Evolutionary conservation across 2,329 filamentous ascomycete species (phyloP).

Genomic region (Zalaria sp.): DNA sequence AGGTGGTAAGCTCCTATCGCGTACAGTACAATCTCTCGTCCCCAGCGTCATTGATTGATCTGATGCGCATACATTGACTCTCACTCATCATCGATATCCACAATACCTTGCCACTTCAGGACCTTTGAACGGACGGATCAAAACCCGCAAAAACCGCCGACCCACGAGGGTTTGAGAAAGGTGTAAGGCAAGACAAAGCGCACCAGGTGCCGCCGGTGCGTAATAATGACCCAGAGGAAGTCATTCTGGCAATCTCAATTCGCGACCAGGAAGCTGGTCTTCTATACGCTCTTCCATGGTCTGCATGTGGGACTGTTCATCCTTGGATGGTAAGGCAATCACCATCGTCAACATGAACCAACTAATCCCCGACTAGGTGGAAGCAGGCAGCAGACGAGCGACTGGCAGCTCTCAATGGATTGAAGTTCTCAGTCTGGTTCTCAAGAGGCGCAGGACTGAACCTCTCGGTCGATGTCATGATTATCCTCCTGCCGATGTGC

Average conservation of each 20-base stretch:
- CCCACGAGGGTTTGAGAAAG: too few relatives aligned
- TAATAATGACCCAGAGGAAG: slow-evolving; percentile 8
- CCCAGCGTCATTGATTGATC: too few relatives aligned
- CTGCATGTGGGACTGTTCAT: slow-evolving; percentile 22
- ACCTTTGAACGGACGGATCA: too few relatives aligned
- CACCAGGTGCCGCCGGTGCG: too few relatives aligned
- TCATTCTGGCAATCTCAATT: slow-evolving; percentile 21
- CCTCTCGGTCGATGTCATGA: slow-evolving; percentile 66
- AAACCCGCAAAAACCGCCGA: too few relatives aligned
- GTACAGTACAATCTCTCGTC: too few relatives aligned
- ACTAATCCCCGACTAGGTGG: slow-evolving; percentile 41
- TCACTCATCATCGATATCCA: too few relatives aligned
- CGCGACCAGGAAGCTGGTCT: slow-evolving; percentile 18
- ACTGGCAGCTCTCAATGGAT: slow-evolving; percentile 63
- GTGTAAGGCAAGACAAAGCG: too few relatives aligned
- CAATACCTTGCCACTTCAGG: too few relatives aligned
- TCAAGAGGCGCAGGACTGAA: slow-evolving; percentile 86
- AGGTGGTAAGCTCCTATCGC: too few relatives aligned
- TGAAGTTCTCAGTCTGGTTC: slow-evolving; percentile 86
- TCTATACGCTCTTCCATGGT: slow-evolving; percentile 23
- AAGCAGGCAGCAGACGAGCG: slow-evolving; percentile 57
- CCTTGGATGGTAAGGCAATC: slow-evolving; percentile 18
- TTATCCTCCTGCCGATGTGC: slow-evolving; percentile 91
- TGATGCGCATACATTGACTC: too few relatives aligned
- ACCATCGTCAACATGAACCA: neutral